Percentiles rank a stretch among this genome's conserved stretches.
Evolutionary conservation across 1,284 basidiomycete genomes (phyloP).

Genomic region (Ustilago curta): DNA sequence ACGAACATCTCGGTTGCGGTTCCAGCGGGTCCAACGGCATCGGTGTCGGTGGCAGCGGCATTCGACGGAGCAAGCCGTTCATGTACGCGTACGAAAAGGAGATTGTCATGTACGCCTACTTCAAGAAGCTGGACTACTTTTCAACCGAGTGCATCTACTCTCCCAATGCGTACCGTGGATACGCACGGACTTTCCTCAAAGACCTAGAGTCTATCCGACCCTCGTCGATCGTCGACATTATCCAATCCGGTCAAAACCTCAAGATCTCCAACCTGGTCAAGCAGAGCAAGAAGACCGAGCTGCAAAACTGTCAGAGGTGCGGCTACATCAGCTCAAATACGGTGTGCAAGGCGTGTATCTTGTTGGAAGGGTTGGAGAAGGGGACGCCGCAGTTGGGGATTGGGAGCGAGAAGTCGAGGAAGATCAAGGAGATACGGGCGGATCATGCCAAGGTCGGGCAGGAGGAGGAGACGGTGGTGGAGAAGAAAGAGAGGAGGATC

Average conservation of each 20-base stretch:
- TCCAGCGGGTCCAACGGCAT: slow-evolving; percentile 41
- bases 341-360: slow-evolving; percentile 68
- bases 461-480: neutral
- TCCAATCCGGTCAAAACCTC: slow-evolving; percentile 72
- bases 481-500: slow-evolving; percentile 45
- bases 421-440: slow-evolving; percentile 42
- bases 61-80: slow-evolving; percentile 96
- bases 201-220: slow-evolving; percentile 93
- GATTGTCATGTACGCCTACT: slow-evolving; percentile 99
- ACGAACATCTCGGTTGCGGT: slow-evolving; percentile 69
- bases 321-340: slow-evolving; percentile 68
- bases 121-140: slow-evolving; percentile 95
- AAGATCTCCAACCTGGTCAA: slow-evolving; percentile 50
- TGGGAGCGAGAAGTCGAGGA: slow-evolving; percentile 56
- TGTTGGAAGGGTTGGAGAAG: slow-evolving; percentile 66
- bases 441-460: slow-evolving; percentile 20
- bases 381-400: slow-evolving; percentile 65
- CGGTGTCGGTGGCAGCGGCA: slow-evolving; percentile 80
- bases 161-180: slow-evolving; percentile 91
- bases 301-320: slow-evolving; percentile 64
- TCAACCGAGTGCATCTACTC: slow-evolving; percentile 99
- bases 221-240: slow-evolving; percentile 95
- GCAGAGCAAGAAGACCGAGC: slow-evolving; percentile 55
- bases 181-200: slow-evolving; percentile 92
- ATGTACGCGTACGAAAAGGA: slow-evolving; percentile 99